Evolutionary conservation across 805 yeast genomes (phyloP).

Genomic region (Yarrowia hollandica): DNA sequence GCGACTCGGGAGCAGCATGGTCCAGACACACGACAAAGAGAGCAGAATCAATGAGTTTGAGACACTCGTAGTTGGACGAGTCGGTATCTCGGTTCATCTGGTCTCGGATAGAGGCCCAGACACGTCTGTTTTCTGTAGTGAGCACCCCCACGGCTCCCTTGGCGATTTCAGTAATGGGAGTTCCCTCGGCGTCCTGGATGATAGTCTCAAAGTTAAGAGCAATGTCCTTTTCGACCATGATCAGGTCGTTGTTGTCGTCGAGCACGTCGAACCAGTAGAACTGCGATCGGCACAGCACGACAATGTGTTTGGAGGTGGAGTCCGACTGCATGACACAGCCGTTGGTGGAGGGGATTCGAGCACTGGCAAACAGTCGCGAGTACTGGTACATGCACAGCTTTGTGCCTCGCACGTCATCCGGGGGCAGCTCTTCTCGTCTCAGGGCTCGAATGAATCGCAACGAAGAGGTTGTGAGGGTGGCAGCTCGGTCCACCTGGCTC

Average conservation of each 20-base stretch:
- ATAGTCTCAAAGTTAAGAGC: conserved; percentile 73
- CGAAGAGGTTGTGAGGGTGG: conserved; percentile 72
- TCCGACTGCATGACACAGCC: conserved; percentile 89
- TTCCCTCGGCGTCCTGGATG: conserved; percentile 63
- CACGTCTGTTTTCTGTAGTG: conserved; percentile 84
- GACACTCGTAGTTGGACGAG: conserved; percentile 63
- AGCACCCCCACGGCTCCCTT: conserved; percentile 83
- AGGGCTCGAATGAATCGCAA: conserved; percentile 78
- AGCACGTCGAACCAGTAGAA: conserved; percentile 94
- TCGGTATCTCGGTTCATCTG: conserved; percentile 43
- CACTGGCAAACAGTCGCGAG: conserved; percentile 79
- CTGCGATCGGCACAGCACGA: conserved; percentile 80
- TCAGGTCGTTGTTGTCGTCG: conserved; percentile 67
- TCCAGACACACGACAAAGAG: conserved; percentile 82
- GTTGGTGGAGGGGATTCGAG: conserved; percentile 76
- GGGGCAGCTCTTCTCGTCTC: conserved; percentile 69
- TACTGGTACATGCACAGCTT: conserved; percentile 88
- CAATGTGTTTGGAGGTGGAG: conserved; percentile 70
- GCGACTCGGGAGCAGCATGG: conserved; percentile 63
- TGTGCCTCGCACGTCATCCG: conserved; percentile 64
- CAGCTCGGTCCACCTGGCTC: conserved; percentile 76
- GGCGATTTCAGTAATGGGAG: conserved; percentile 58
- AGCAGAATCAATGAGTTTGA: conserved; percentile 76
- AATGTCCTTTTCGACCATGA: conserved; percentile 73
- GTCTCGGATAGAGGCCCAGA: conserved; percentile 79